Evolutionary conservation across 2,329 filamentous ascomycete genomes (phyloP), one percentile per base, ranked within the genome.

Genomic region (Leptoxyphium fumago): DNA sequence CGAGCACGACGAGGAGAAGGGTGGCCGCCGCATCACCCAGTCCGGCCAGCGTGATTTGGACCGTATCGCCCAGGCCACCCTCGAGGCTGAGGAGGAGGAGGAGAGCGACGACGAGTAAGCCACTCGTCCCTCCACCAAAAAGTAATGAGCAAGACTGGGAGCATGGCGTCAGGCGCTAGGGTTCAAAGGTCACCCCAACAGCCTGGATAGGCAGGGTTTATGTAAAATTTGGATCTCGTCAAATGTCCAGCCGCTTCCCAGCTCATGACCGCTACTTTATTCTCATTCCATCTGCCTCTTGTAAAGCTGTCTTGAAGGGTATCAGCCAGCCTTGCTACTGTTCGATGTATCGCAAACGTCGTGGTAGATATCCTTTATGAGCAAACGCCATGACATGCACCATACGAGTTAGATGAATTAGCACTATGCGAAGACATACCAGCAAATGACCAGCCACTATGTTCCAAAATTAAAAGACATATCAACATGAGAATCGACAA

Each of bases 41-140:
- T 80, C 80, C 64, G 91, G 91, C 66, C 88, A 95, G 80, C 85
- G 91, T 77, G 91, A 98, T 83, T 78, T 98, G 78, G 91, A 96
- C 77, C 89, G 69, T 56, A 71, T 71, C 53, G 68, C 68, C 46
- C 65, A 69, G 63, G 69, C 67, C 54, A 70, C 67, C 39, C 61
- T 71, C 53, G 68, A 71, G 63, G 63, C 63, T 41, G 68, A 70
- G 58, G 67, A 71, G 59, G 66, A 69, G 57, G 66, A 69, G 40
- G 61, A 64, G 48, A 59, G 62, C 45, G 60, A 63, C 48, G 58
- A 63, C 53, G 55, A 56, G 44, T 36, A 36, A 36, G 15, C 32
- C 5, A 5, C 32, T 36, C 32, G 11, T 9, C 32, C 15, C 15
- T 13, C 11, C 32, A 13, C 15, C 32, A 36, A 36, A 36, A 36